phyloP scores from a whole-genome alignment of 331 rosid genomes.

The Prunus yedoensis region DNA sequence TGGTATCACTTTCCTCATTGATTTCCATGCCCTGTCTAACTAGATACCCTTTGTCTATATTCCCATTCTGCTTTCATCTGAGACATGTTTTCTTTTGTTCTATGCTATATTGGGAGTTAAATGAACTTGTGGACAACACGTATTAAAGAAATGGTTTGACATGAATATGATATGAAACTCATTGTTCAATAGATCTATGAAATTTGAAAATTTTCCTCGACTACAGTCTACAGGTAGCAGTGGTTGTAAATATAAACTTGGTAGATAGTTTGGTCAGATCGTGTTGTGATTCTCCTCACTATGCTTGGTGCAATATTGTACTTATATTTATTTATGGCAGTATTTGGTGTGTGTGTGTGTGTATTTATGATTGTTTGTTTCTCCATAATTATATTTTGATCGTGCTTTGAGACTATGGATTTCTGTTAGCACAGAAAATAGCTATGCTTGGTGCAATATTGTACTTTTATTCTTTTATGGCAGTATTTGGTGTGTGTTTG shows the following conservation, averaged over 20 bases:
- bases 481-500: background rate
- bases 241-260: background rate
- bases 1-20: slow-evolving; percentile 4
- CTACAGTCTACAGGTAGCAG: background rate
- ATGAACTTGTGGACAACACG: background rate
- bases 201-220: background rate
- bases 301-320: background rate
- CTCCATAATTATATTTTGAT: no score
- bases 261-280: background rate
- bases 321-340: background rate
- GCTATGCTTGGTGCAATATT: background rate
- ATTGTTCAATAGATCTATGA: background rate
- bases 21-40: background rate
- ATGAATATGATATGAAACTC: background rate
- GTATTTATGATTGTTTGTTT: background rate
- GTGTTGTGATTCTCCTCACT: background rate
- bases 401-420: background rate
- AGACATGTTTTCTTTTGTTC: slow-evolving; percentile 6
- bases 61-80: background rate
- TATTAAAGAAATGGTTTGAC: background rate
- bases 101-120: background rate
- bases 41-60: background rate
- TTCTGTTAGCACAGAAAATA: background rate
- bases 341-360: background rate
- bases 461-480: background rate